Conservation (phyloP, 352 stramenopile species). For the Pythium periplocum region DNA sequence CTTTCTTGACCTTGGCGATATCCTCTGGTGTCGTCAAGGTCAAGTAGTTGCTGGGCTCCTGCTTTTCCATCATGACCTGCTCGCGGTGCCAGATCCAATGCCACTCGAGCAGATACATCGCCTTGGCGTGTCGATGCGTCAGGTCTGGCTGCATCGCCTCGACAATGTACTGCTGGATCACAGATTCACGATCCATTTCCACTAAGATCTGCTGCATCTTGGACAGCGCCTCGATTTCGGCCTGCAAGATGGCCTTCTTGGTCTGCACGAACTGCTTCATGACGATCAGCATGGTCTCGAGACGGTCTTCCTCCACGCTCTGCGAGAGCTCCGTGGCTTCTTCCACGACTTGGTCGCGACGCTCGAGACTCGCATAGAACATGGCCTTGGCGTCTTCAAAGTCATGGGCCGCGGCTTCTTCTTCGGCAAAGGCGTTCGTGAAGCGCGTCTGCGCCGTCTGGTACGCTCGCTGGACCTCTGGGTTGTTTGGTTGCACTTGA, state of each 20-base stretch:
- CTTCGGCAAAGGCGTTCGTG: constrained; percentile 55
- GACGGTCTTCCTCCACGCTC: constrained; percentile 75
- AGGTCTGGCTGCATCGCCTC: constrained; percentile 76
- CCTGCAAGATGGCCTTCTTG: constrained; percentile 74
- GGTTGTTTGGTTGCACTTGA: constrained; percentile 72
- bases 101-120: constrained; percentile 74
- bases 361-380: constrained; percentile 62
- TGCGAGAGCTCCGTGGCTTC: constrained; percentile 73
- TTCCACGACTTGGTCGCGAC: constrained; percentile 77
- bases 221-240: constrained; percentile 72
- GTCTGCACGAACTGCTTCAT: constrained; percentile 84
- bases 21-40: constrained; percentile 35
- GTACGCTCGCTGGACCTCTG: constrained; percentile 64
- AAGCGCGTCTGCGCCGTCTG: constrained; percentile 60
- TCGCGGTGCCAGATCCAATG: constrained; percentile 69
- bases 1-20: constrained; percentile 40
- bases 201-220: constrained; percentile 59
- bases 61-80: constrained; percentile 23
- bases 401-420: constrained; percentile 47
- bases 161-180: constrained; percentile 84
- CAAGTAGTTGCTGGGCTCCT: constrained; percentile 50
- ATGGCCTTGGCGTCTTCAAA: constrained; percentile 51
- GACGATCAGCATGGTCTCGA: constrained; percentile 82
- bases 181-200: constrained; percentile 76
- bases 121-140: constrained; percentile 76